Evolutionary conservation across 768 basidiomycete genomes (phyloP), one percentile per base, ranked within the genome.

Genomic region (Crepidotus variabilis): DNA sequence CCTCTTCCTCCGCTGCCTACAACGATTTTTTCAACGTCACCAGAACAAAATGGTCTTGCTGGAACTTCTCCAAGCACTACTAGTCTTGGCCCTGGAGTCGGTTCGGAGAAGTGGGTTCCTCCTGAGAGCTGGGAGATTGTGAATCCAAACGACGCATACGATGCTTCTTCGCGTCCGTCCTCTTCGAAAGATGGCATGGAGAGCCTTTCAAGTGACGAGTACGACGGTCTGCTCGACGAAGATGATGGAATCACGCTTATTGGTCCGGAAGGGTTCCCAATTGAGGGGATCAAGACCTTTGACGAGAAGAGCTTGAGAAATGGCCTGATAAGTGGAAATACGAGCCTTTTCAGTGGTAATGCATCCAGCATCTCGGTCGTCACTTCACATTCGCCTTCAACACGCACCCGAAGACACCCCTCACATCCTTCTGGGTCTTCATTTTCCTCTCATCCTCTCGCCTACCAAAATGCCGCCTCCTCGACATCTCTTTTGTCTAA

Each of bases 121-220:
- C 90, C 90, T 1, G 82, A 91, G 64, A 90, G 88, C 54, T 92
- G 90, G 90, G 86, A 78, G 1, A 86, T 89, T 13, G 80, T 81
- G 48, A 78, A 76, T 51, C 77, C 78, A 2, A 78, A 72, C 5
- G 71, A 69, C 47, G 75, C 75, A 2, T 66, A 59, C 18, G 72
- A 68, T 6, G 73, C 69, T 2, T 75, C 69, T 2, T 73, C 72
- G 18, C 69, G 77, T 47, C 73, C 78, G 1, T 72, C 74, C 20
- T 78, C 80, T 18, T 79, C 80, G 54, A 72, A 78, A 21, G 51
- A 43, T 23, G 51, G 43, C 2, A 35, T 21, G 23, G 51, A 52
- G 16, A 21, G 21, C 0, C 20, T 18, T 52, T 36, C 51, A 16
- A 43, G 35, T 14, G 51, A 52, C 6, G 51, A 52, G 21, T 23